Evolutionary conservation across 176 grass and related monocot species (phyloP).

Genomic region (Metroxylon sagu): DNA sequence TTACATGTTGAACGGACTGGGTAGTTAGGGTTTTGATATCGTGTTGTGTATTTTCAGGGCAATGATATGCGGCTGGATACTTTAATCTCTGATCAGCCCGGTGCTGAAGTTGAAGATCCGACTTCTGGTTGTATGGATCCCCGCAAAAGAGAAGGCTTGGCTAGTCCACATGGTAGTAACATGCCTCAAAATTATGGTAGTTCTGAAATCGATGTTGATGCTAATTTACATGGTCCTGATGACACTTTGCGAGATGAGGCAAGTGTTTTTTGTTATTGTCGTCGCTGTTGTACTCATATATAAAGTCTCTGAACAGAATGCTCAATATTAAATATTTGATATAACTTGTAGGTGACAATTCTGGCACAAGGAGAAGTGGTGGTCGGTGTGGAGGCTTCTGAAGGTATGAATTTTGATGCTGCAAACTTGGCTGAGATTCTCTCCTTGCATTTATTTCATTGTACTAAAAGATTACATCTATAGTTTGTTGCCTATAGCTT

Average conservation of each 20-base stretch:
- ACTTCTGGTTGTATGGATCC: slow-evolving; percentile 25
- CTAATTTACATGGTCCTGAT: slow-evolving; percentile 20
- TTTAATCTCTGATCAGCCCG: slow-evolving; percentile 9
- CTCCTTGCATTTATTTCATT: too few species aligned
- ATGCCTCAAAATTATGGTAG: neutral
- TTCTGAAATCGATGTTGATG: neutral
- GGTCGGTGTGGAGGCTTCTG: slow-evolving; percentile 13
- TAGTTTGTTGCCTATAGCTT: too few species aligned
- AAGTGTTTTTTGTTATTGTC: slow-evolving; percentile 10
- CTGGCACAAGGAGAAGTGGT: slow-evolving; percentile 20
- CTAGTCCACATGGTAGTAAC: slow-evolving; percentile 12
- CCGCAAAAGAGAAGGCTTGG: slow-evolving; percentile 10
- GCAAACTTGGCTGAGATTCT: too few species aligned
- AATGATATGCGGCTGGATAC: slow-evolving; percentile 15
- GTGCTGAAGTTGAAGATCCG: slow-evolving; percentile 15
- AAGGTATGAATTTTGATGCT: slow-evolving; percentile 31
- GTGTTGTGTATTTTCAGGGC: slow-evolving; percentile 35
- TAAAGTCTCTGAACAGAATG: slow-evolving; percentile 1
- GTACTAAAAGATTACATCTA: too few species aligned
- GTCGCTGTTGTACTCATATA: too few species aligned
- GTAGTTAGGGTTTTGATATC: neutral
- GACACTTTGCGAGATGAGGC: slow-evolving; percentile 19
- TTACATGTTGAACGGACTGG: neutral
- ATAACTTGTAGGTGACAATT: slow-evolving; percentile 18
- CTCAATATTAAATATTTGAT: slow-evolving; percentile 12